Conservation (phyloP, 2,329 filamentous ascomycete genomes). For the Cryphonectria japonica region DNA sequence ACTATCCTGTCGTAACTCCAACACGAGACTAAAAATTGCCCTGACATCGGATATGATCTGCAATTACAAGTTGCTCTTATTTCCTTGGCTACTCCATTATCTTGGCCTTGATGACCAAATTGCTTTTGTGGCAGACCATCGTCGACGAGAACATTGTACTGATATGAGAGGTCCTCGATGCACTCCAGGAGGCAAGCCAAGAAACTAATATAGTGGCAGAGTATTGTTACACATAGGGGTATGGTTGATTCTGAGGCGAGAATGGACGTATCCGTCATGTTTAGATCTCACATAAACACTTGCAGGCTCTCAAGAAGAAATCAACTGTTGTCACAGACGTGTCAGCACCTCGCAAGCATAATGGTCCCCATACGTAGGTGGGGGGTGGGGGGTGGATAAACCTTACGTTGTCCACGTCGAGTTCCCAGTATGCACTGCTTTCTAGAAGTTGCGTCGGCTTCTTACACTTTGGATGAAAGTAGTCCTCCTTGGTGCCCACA, state of each 20-base stretch:
- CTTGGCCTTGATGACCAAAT: background rate
- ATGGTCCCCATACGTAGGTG: background rate
- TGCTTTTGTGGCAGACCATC: background rate
- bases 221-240: background rate
- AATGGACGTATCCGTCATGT: background rate
- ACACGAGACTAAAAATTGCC: too few relatives aligned
- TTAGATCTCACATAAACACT: background rate
- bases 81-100: background rate
- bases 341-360: background rate
- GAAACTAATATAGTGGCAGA: background rate
- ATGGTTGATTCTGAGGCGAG: background rate
- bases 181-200: background rate
- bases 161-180: background rate
- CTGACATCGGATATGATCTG: too few relatives aligned
- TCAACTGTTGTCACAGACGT: background rate
- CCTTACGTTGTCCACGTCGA: background rate
- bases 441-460: constrained; percentile 10
- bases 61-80: too few relatives aligned
- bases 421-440: background rate
- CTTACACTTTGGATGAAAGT: constrained; percentile 38
- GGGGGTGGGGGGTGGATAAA: too few relatives aligned
- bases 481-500: constrained; percentile 37
- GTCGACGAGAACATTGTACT: background rate
- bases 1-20: too few relatives aligned
- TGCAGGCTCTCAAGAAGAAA: background rate